Base-by-base conservation (phyloP, 2,329 filamentous ascomycete genomes). In the Metarhizium rileyi region DNA sequence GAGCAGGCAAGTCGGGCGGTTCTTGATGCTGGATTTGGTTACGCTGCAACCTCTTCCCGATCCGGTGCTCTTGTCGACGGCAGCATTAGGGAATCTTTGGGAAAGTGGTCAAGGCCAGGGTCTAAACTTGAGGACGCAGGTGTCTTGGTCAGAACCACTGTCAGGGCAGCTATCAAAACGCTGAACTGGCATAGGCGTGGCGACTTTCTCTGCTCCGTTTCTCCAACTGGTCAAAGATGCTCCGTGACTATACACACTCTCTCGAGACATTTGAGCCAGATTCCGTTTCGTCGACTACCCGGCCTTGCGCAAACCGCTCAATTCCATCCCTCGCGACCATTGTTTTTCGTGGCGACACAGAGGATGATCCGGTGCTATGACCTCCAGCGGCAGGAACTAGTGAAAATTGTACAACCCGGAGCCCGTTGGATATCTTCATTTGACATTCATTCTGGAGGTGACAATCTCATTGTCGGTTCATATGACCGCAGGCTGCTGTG, bases 281-380 rank as follows among this genome's bases (percentile, higher is more conserved):
- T 93, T 56, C 94, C 93, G 25, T 97, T 98, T 81, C 86, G 88
- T 53, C 77, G 76, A 49, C 67, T 80, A 27, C 83, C 89, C 44
- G 88, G 85, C 44, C 76, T 87, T 50, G 78, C 90, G 1, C 91
- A 97, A 68, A 86, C 86, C 1, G 90, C 90, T 4, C 88, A 90
- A 58, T 98, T 98, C 77, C 94, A 98, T 67, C 93, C 93, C 2
- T 87, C 84, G 38, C 85, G 90, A 57, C 90, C 93, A 0, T 81
- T 95, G 46, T 90, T 98, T 72, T 97, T 97, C 63, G 88, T 98
- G 49, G 93, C 93, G 3, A 97, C 94, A 10, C 90, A 95, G 67
- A 87, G 91, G 59, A 86, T 86, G 51, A 90, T 98, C 62, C 86
- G 93, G 50, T 87, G 87, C 62, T 98, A 98, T 70, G 93, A 98